phyloP scores from a whole-genome alignment of 2,329 filamentous ascomycete genomes.

The Fusarium sp. region DNA sequence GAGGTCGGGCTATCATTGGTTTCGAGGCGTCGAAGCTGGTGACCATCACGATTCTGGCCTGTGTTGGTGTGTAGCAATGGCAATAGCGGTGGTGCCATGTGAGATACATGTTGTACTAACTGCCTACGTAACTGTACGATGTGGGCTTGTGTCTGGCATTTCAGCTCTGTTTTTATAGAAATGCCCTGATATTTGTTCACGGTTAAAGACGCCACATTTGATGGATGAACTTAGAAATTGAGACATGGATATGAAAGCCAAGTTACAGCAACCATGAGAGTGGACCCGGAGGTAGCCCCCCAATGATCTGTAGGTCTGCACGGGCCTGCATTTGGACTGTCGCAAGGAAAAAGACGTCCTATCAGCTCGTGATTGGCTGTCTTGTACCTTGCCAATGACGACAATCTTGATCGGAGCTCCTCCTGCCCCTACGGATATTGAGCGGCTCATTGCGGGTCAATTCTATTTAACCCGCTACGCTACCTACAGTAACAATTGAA shows the following conservation, averaged over 20 bases:
- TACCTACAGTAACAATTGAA: background rate
- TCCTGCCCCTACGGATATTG: slow-evolving; percentile 4
- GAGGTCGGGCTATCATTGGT: slow-evolving; percentile 34
- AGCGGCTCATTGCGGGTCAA: slow-evolving; percentile 34
- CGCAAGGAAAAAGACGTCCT: slow-evolving; percentile 32
- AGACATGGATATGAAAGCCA: background rate
- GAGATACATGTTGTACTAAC: slow-evolving; percentile 21
- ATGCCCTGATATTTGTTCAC: too few relatives aligned
- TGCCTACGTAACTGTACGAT: slow-evolving; percentile 30
- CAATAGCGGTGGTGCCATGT: slow-evolving; percentile 29
- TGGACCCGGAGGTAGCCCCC: slow-evolving; percentile 15
- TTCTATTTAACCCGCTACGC: background rate
- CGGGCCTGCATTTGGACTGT: slow-evolving; percentile 33
- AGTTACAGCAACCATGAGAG: background rate
- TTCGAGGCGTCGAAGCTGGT: slow-evolving; percentile 20
- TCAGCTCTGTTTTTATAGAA: background rate
- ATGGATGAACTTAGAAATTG: too few relatives aligned
- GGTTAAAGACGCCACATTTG: too few relatives aligned
- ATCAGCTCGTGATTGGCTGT: slow-evolving; percentile 37
- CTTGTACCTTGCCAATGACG: slow-evolving; percentile 39
- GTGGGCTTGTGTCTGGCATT: background rate
- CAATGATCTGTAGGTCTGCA: slow-evolving; percentile 20
- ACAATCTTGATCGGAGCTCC: slow-evolving; percentile 30
- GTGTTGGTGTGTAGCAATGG: slow-evolving; percentile 33
- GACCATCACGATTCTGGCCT: slow-evolving; percentile 32